phyloP scores from a whole-genome alignment of 495 filamentous ascomycete species.

The Aspergillus hancockii region DNA sequence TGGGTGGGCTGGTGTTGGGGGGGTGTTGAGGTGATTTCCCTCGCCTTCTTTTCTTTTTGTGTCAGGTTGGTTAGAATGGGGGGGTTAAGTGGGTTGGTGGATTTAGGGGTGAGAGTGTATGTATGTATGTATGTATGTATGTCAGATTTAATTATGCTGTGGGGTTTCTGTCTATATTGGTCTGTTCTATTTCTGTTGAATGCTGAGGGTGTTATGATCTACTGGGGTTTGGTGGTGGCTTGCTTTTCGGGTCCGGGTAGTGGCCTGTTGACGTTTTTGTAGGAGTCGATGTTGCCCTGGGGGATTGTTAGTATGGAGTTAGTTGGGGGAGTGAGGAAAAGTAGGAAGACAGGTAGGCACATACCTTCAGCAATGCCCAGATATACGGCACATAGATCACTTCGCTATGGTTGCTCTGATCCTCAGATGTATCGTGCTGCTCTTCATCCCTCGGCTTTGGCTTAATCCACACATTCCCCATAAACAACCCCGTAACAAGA shows the following conservation, averaged over 20 bases:
- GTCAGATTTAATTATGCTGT: not conserved
- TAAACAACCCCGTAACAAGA: slow-evolving; percentile 41
- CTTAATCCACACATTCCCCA: slow-evolving; percentile 57
- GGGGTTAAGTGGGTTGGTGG: slow-evolving; percentile 7
- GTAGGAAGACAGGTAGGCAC: not conserved
- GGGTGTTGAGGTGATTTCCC: slow-evolving; percentile 43
- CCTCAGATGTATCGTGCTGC: not conserved
- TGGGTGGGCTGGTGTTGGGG: slow-evolving; percentile 50
- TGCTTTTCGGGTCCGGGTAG: not conserved
- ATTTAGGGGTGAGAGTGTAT: too few species aligned
- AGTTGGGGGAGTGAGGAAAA: not conserved
- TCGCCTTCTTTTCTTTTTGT: slow-evolving; percentile 3
- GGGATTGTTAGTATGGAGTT: not conserved
- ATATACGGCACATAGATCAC: slow-evolving; percentile 29
- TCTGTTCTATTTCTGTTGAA: not conserved
- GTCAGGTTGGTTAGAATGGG: not conserved
- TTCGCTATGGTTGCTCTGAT: slow-evolving; percentile 15
- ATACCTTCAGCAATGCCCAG: slow-evolving; percentile 25
- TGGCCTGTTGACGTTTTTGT: not conserved
- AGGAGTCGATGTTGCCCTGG: slow-evolving; percentile 1
- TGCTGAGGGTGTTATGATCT: not conserved
- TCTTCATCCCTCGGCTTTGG: slow-evolving; percentile 5
- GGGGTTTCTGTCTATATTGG: not conserved
- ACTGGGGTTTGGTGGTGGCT: not conserved
- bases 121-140: not conserved